These are phyloP conservation scores for Solanum habrochaites DNA, from an alignment of 257 asterid species.

Conservation along the genomic window DNA sequence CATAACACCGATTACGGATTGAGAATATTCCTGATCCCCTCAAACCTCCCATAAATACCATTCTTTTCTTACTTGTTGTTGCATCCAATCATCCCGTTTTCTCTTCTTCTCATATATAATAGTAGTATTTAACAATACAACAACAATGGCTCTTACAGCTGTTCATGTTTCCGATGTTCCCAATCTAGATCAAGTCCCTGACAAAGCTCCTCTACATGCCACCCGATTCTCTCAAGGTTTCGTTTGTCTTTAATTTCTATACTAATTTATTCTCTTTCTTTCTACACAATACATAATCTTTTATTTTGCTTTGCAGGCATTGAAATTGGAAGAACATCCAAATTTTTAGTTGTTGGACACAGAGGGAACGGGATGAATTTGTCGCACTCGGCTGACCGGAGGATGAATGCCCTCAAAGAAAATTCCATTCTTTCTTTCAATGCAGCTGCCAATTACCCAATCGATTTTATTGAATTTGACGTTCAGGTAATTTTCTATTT, in stretches of 20 bases:
- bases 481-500: constrained; percentile 46
- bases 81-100: not conserved
- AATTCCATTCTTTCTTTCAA: constrained; percentile 80
- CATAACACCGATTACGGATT: constrained; percentile 23
- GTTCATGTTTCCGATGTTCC: constrained; percentile 88
- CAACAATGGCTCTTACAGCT: constrained; percentile 76
- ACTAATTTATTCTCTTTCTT: not conserved
- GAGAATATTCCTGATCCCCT: constrained; percentile 47
- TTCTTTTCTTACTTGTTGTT: not conserved
- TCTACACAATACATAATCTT: not conserved
- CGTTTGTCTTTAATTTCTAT: not conserved
- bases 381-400: constrained; percentile 73
- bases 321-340: constrained; percentile 34
- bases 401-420: constrained; percentile 71
- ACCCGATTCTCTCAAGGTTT: constrained; percentile 36
- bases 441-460: constrained; percentile 50
- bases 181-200: constrained; percentile 63
- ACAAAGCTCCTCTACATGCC: constrained; percentile 34
- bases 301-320: constrained; percentile 10
- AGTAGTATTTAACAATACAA: not conserved
- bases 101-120: not conserved
- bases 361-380: constrained; percentile 91
- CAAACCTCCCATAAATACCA: not conserved
- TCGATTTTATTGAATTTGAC: constrained; percentile 88
- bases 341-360: constrained; percentile 82